Conservation (phyloP, 768 basidiomycete genomes). For the Phylloporus sp. region DNA sequence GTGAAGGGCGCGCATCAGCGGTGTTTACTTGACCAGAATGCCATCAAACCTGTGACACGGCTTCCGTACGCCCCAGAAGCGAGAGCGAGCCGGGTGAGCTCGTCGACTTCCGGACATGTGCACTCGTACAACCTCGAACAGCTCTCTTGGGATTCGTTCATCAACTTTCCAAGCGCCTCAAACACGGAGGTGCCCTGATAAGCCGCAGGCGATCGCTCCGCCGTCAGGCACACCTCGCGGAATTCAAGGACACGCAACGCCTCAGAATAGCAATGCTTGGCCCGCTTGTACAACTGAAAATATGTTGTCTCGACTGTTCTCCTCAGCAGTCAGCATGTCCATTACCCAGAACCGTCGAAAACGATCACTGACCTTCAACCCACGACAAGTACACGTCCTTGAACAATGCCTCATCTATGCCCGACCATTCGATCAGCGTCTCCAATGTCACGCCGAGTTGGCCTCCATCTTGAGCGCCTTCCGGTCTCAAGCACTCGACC, state of each 20-base stretch:
- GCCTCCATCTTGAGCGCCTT: constrained; percentile 30
- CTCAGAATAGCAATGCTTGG: constrained; percentile 78
- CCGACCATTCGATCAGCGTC: constrained; percentile 68
- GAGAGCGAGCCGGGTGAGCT: constrained; percentile 59
- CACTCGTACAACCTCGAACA: constrained; percentile 72
- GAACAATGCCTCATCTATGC: constrained; percentile 53
- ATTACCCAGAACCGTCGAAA: neutral
- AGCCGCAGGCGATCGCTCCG: constrained; percentile 22
- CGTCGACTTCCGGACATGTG: constrained; percentile 75
- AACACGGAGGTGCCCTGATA: constrained; percentile 32
- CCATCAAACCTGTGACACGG: constrained; percentile 67
- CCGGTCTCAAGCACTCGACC: constrained; percentile 52
- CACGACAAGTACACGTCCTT: constrained; percentile 68
- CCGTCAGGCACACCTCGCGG: constrained; percentile 58
- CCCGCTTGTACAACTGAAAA: constrained; percentile 82
- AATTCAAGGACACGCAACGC: constrained; percentile 78
- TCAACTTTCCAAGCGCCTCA: constrained; percentile 57
- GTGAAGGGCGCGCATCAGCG: neutral
- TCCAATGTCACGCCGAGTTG: constrained; percentile 66
- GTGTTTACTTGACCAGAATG: neutral
- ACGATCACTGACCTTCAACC: constrained; percentile 60
- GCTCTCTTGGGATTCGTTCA: constrained; percentile 76
- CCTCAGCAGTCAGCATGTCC: neutral
- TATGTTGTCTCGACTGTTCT: constrained; percentile 66
- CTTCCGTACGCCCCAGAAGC: constrained; percentile 76